Percentiles rank a stretch among this genome's conserved stretches.
phyloP scores from a whole-genome alignment of 78 protist species.

The Dictyostelium citrinum region DNA sequence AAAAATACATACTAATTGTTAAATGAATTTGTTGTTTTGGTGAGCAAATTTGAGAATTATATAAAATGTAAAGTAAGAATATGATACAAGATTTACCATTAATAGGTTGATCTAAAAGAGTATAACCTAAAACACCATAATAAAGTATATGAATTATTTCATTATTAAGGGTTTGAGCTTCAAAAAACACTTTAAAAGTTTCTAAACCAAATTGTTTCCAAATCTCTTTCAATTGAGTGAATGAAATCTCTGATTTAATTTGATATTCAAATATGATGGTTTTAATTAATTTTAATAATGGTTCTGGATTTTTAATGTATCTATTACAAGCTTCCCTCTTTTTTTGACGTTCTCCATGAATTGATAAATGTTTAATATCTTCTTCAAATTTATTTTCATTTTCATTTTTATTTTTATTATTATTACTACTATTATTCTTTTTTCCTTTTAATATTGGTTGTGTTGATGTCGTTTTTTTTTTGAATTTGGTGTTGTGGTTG shows the following conservation, averaged over 20 bases:
- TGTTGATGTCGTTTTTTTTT: background rate
- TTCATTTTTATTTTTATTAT: background rate
- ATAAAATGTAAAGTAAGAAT: conserved; percentile 23
- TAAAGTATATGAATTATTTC: conserved; percentile 33
- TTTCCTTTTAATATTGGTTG: background rate
- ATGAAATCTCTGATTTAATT: background rate
- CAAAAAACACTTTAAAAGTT: background rate
- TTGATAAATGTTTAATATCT: background rate
- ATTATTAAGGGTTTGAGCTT: background rate
- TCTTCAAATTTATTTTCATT: background rate
- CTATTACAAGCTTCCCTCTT: background rate
- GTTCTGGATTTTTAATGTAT: conserved; percentile 10
- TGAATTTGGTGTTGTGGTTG: background rate
- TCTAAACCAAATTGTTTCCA: conserved; percentile 3
- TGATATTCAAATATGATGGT: conserved; percentile 19
- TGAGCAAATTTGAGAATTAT: conserved; percentile 1
- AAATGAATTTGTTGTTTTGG: conserved; percentile 6
- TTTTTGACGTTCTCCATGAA: conserved; percentile 17
- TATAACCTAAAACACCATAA: conserved; percentile 59
- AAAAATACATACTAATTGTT: conserved; percentile 51
- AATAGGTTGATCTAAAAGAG: conserved; percentile 13
- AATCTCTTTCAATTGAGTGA: conserved; percentile 2
- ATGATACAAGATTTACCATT: conserved; percentile 29
- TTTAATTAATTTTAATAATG: background rate
- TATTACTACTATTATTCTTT: background rate